Evolutionary conservation across 352 stramenopile genomes (phyloP), one percentile per base, ranked within the genome.

Genomic region (Phytophthora cactorum): DNA sequence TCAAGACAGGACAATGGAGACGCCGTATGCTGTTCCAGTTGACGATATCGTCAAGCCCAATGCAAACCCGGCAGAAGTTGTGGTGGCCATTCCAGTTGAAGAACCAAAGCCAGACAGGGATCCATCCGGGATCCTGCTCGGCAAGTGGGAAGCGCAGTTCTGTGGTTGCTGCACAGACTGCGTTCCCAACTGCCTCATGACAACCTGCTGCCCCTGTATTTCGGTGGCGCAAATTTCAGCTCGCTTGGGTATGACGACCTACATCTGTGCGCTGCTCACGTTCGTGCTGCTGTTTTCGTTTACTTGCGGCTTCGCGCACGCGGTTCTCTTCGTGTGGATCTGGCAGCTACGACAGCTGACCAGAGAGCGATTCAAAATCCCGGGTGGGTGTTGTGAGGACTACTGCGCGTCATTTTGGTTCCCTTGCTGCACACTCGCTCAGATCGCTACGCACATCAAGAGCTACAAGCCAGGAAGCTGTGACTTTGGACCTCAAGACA

Each of bases 401-500:
- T 78, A 61, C 50, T 70, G 58, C 14, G 66, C 58, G 27, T 70
- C 73, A 3, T 61, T 77, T 43, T 75, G 67, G 11, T 84, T 75
- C 59, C 61, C 54, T 17, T 72, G 70, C 49, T 86, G 78, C 63
- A 75, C 67, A n/a, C 38, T 86, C 41, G 78, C 66, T 77, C 80
- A 89, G 62, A 71, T 86, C 8, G 78, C 80, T 5, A 82, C 74
- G 2, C 78, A 89, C 66, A 55, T 79, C 12, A 78, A 82, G 54
- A 87, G 74, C 47, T 89, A 86, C 74, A 75, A 52, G 22, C 75
- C 78, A 6, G 71, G 74, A 44, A 61, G n/a, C 25, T 89, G 77
- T 52, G 66, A 63, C 38, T 86, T 86, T 41, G 32, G 50, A 53
- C 45, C 75, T 22, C 73, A 71, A 56, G 70, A 82, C 14, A 71